These are phyloP conservation scores for Simmondsia chinensis DNA, from an alignment of 148 eudicot genomes.

Conservation along the genomic window DNA sequence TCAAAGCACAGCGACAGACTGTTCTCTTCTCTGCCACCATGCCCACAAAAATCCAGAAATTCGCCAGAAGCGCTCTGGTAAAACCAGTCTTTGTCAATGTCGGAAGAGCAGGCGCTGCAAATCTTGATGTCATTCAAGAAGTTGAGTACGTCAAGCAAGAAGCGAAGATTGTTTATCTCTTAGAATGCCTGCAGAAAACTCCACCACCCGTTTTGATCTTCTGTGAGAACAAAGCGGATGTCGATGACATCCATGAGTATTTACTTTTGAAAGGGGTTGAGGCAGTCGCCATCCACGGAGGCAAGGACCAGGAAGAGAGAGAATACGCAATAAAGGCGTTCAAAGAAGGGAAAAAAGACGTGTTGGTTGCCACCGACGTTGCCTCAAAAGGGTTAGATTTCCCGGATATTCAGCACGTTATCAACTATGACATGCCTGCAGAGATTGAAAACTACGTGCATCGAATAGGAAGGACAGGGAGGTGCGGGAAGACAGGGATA, in stretches of 20 bases:
- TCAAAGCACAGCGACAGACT: constrained; percentile 86
- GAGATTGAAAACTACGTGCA: constrained; percentile 94
- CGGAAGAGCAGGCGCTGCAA: constrained; percentile 93
- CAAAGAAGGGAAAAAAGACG: constrained; percentile 73
- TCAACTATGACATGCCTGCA: constrained; percentile 91
- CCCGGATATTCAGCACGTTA: constrained; percentile 84
- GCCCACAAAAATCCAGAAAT: constrained; percentile 90
- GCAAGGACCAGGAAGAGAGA: constrained; percentile 90
- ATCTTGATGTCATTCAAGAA: constrained; percentile 91
- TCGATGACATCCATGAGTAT: constrained; percentile 89
- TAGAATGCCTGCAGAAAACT: constrained; percentile 85
- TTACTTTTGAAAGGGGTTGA: constrained; percentile 84
- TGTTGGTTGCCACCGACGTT: constrained; percentile 89
- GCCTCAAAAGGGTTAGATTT: constrained; percentile 94
- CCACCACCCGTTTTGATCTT: constrained; percentile 92
- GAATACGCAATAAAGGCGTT: constrained; percentile 77
- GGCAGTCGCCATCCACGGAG: constrained; percentile 86
- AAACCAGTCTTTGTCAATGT: constrained; percentile 82
- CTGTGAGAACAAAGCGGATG: constrained; percentile 91
- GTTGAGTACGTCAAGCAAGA: constrained; percentile 95
- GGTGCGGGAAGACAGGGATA: constrained; percentile 91
- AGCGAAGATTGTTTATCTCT: constrained; percentile 82
- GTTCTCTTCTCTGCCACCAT: constrained; percentile 91
- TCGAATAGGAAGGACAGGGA: constrained; percentile 82
- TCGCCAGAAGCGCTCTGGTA: constrained; percentile 77